Evolutionary conservation across 140 eudicot genomes (phyloP), one percentile per base, ranked within the genome.

Genomic region (Oenanthe javanica): DNA sequence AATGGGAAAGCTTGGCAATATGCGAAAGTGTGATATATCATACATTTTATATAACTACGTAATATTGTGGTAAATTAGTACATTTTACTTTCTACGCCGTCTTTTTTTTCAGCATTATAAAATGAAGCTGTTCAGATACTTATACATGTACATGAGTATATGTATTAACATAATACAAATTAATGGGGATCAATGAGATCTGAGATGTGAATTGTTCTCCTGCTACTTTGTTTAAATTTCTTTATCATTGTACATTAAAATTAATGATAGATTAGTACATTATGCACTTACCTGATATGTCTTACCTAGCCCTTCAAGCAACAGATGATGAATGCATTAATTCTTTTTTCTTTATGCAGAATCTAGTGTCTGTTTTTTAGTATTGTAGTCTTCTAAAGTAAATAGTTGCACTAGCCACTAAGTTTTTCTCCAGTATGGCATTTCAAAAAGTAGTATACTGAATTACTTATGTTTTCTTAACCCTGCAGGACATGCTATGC

Each of bases 401-500:
- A 18, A 10, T 75, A 1, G 11, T 21, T 2, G 15, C 12, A 36
- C 40, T 36, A 36, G 40, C 40, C 40, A 36, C 40, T 36, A 36
- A 54, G 42, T 47, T 66, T 47, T 85, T 43, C 54, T 45, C 48
- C 47, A 59, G 11, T 45, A 51, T 27, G 64, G 63, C 78, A 61
- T 14, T 77, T 43, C 31, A 19, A 78, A 16, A 79, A 81, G 73
- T 79, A 61, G 23, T 31, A 78, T 11, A 83, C 76, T 52, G 49
- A 78, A 83, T 75, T 61, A 79, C 72, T 76, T 36, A 23, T 79
- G 80, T 45, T 77, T 83, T 50, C 18, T 59, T 73, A 67, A 67
- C 9, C 18, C 19, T 89, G 93, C 97, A 95, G 99, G 99, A 95
- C 86, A 90, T 95, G 97, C 89, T 92, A 55, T 95, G 95, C 93